These are phyloP conservation scores for Ramichloridium luteum DNA, from an alignment of 2,329 filamentous ascomycete species.

Conservation along the genomic window DNA sequence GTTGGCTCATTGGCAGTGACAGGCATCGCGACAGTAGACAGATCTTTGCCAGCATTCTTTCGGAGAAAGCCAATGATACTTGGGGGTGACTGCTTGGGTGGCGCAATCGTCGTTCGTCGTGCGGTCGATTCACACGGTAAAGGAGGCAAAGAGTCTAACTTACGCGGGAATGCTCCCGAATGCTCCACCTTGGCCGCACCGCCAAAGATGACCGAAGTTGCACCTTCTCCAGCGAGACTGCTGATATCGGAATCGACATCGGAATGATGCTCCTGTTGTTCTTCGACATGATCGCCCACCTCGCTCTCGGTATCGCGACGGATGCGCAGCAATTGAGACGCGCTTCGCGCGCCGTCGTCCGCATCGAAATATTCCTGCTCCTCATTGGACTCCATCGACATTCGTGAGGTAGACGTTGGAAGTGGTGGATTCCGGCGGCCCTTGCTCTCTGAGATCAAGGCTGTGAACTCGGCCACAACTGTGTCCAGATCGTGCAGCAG, in stretches of 20 bases:
- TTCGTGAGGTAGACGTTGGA: slow-evolving; percentile 34
- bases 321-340: slow-evolving; percentile 62
- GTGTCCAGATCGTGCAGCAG: slow-evolving; percentile 75
- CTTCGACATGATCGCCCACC: slow-evolving; percentile 26
- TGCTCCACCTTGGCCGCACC: slow-evolving; percentile 12
- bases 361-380: slow-evolving; percentile 94
- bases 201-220: slow-evolving; percentile 11
- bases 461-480: slow-evolving; percentile 71
- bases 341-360: slow-evolving; percentile 45
- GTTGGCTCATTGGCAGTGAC: slow-evolving; percentile 91
- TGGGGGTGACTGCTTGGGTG: slow-evolving; percentile 68
- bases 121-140: slow-evolving; percentile 57
- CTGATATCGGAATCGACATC: slow-evolving; percentile 51
- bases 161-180: slow-evolving; percentile 53
- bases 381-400: slow-evolving; percentile 71
- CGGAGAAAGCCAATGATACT: slow-evolving; percentile 87
- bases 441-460: slow-evolving; percentile 66
- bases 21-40: slow-evolving; percentile 94
- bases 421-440: slow-evolving; percentile 51
- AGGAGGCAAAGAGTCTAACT: slow-evolving; percentile 63
- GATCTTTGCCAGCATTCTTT: slow-evolving; percentile 95
- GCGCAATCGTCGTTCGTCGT: slow-evolving; percentile 57
- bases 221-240: slow-evolving; percentile 42
- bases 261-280: slow-evolving; percentile 42
- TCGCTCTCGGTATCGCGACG: slow-evolving; percentile 60